Evolutionary conservation across 345 rosid species (phyloP).

Genomic region (Ailanthus altissimus): DNA sequence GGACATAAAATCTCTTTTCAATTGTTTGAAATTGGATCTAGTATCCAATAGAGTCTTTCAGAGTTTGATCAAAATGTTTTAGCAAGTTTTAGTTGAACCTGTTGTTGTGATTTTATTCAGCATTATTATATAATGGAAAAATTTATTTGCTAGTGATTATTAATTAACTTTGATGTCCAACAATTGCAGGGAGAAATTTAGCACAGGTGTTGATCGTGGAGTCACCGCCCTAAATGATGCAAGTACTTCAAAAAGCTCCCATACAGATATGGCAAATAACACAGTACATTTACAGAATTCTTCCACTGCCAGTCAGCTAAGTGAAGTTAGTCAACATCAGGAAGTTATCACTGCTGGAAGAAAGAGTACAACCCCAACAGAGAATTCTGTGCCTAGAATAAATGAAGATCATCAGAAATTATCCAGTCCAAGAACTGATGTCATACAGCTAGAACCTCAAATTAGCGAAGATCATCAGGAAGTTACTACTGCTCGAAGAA

Average conservation of each 20-base stretch:
- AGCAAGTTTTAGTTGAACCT: background rate
- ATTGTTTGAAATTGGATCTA: background rate
- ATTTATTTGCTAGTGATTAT: background rate
- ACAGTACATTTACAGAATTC: constrained; percentile 9
- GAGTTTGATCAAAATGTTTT: background rate
- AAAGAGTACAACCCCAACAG: background rate
- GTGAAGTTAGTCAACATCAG: constrained; percentile 21
- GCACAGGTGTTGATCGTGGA: constrained; percentile 32
- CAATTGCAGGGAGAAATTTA: constrained; percentile 54
- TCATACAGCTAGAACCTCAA: background rate
- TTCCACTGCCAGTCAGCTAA: constrained; percentile 22
- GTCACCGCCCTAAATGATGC: constrained; percentile 15
- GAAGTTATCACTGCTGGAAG: constrained; percentile 6
- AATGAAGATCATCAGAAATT: constrained; percentile 24
- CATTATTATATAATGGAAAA: background rate
- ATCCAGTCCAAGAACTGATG: constrained; percentile 21
- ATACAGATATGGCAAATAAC: constrained; percentile 9
- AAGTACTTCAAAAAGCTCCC: constrained; percentile 15
- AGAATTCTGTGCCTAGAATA: background rate
- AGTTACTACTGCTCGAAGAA: background rate
- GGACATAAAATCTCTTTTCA: no score
- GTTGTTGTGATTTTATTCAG: background rate
- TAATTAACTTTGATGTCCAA: background rate
- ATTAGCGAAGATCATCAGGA: constrained; percentile 26
- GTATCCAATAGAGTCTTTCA: background rate